Conservation (phyloP, 2,329 filamentous ascomycete species). For the Hymenoscyphus repandus region DNA sequence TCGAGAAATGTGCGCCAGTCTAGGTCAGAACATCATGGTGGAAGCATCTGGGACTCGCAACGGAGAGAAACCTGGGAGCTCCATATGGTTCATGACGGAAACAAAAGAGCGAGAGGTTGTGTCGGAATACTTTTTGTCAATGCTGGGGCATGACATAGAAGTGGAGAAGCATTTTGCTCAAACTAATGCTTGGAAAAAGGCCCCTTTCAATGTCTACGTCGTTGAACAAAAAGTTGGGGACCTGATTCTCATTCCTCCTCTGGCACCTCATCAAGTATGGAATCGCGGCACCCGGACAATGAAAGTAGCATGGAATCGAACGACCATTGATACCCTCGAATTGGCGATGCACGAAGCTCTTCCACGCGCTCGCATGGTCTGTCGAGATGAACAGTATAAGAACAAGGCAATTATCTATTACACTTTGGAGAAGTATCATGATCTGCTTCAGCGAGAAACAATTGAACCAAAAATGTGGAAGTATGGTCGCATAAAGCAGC, state of each 20-base stretch:
- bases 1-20: slow-evolving; percentile 92
- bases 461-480: slow-evolving; percentile 38
- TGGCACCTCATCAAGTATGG: slow-evolving; percentile 97
- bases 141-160: slow-evolving; percentile 92
- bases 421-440: slow-evolving; percentile 72
- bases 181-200: slow-evolving; percentile 90
- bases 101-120: slow-evolving; percentile 86
- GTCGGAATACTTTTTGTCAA: slow-evolving; percentile 88
- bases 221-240: slow-evolving; percentile 89
- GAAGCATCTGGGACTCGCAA: slow-evolving; percentile 71
- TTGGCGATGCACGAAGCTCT: slow-evolving; percentile 82
- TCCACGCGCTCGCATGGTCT: slow-evolving; percentile 83
- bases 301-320: slow-evolving; percentile 98
- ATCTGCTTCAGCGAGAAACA: slow-evolving; percentile 50
- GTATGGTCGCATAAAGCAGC: slow-evolving; percentile 51
- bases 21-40: slow-evolving; percentile 98
- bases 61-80: slow-evolving; percentile 79
- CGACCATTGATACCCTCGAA: slow-evolving; percentile 84
- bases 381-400: slow-evolving; percentile 97
- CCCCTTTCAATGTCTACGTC: slow-evolving; percentile 86
- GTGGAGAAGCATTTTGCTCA: slow-evolving; percentile 97
- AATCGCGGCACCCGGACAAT: slow-evolving; percentile 93
- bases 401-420: slow-evolving; percentile 95
- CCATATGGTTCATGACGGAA: slow-evolving; percentile 99
- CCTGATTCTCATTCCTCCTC: slow-evolving; percentile 85